Percentiles rank a stretch among this genome's conserved stretches.
phyloP scores from a whole-genome alignment of 345 rosid genomes.

The Ceriops decandra region DNA sequence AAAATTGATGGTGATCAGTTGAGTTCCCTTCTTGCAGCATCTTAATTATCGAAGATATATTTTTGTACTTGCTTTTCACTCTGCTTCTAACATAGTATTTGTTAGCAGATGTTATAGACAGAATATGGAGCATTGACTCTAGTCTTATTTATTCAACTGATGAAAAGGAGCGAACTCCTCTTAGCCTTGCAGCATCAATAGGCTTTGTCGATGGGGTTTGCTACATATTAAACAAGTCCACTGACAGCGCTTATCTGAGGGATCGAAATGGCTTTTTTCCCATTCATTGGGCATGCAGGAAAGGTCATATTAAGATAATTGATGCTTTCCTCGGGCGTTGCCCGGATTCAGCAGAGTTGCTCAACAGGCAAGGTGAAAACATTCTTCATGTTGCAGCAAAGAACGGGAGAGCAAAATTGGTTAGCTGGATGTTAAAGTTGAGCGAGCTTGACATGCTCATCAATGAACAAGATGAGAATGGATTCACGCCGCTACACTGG shows the following conservation, averaged over 20 bases:
- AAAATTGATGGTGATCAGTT: no score
- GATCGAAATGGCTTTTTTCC: conserved; percentile 1
- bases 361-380: not conserved
- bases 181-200: conserved; percentile 12
- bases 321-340: not conserved
- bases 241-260: not conserved
- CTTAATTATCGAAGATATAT: no score
- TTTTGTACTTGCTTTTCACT: no score
- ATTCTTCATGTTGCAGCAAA: conserved; percentile 13
- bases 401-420: not conserved
- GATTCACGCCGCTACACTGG: not conserved
- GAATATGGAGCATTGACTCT: no score
- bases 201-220: not conserved
- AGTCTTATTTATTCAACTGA: not conserved
- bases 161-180: not conserved
- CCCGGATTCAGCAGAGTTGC: conserved; percentile 2
- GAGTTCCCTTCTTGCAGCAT: no score
- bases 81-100: no score
- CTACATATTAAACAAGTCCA: not conserved
- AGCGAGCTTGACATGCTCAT: conserved; percentile 5
- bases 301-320: not conserved
- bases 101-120: no score
- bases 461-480: not conserved
- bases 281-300: conserved; percentile 7
- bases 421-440: not conserved